Conservation (phyloP, 1,284 basidiomycete genomes). For the Rhodotorula sp. region DNA sequence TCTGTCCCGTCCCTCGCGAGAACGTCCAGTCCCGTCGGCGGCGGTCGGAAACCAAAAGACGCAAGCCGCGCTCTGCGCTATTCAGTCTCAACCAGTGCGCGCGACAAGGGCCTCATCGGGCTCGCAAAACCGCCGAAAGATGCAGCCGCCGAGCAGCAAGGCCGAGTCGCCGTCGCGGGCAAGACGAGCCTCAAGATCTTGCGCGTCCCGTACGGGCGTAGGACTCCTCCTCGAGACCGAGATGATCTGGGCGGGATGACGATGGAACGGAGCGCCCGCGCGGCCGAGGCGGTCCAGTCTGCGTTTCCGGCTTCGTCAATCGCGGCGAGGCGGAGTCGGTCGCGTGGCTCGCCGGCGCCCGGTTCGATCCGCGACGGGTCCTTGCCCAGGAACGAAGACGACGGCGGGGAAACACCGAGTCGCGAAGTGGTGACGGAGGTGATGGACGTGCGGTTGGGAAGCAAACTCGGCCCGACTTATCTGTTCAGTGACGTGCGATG, state of each 20-base stretch:
- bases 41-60: constrained; percentile 30
- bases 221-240: not conserved
- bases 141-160: constrained; percentile 3
- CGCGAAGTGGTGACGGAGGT: constrained; percentile 25
- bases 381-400: not conserved
- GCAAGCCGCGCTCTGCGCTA: constrained; percentile 18
- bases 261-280: not conserved
- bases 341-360: constrained; percentile 25
- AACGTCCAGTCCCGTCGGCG: constrained; percentile 14
- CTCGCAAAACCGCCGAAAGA: constrained; percentile 32
- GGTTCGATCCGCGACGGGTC: constrained; percentile 2
- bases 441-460: constrained; percentile 25
- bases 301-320: constrained; percentile 3
- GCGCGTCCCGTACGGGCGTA: constrained; percentile 26
- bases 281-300: not conserved
- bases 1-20: not conserved
- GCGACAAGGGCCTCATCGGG: constrained; percentile 34
- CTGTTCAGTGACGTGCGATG: constrained; percentile 38
- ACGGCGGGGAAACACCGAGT: not conserved
- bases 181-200: constrained; percentile 33
- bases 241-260: not conserved
- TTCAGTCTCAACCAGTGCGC: constrained; percentile 6
- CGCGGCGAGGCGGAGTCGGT: constrained; percentile 11
- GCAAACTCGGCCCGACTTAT: constrained; percentile 29
- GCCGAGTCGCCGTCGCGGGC: constrained; percentile 36